Percentiles rank a stretch among this genome's conserved stretches.
phyloP scores from a whole-genome alignment of 768 basidiomycete genomes.

The Chalciporus pseudorubinellus region DNA sequence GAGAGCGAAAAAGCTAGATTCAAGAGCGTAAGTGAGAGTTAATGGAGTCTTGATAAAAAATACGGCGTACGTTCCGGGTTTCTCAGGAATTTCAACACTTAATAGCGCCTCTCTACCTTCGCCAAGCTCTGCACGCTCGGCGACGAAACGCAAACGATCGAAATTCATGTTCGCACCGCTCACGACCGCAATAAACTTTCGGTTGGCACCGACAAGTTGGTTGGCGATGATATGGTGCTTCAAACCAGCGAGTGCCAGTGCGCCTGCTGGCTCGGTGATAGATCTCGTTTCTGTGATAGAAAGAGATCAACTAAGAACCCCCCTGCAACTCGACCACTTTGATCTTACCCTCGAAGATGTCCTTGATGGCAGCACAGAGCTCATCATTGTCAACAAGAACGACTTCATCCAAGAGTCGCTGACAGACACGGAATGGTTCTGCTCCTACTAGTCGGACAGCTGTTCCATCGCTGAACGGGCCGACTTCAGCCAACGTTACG shows the following conservation, averaged over 20 bases:
- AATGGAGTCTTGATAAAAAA: not conserved
- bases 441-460: constrained; percentile 94
- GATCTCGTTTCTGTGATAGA: constrained; percentile 73
- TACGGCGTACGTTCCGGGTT: constrained; percentile 73
- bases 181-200: constrained; percentile 87
- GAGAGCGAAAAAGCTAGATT: constrained; percentile 75
- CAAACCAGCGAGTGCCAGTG: constrained; percentile 86
- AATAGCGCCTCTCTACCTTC: constrained; percentile 93
- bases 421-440: constrained; percentile 92
- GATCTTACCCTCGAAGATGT: constrained; percentile 88
- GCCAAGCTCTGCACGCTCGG: constrained; percentile 95
- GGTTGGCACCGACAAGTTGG: constrained; percentile 76
- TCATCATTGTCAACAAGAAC: constrained; percentile 92
- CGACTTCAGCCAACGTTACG: constrained; percentile 83
- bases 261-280: constrained; percentile 95
- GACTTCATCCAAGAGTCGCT: constrained; percentile 76
- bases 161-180: constrained; percentile 99
- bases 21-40: constrained; percentile 1
- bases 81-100: constrained; percentile 92
- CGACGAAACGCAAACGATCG: constrained; percentile 93
- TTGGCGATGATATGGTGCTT: constrained; percentile 85
- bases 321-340: not conserved
- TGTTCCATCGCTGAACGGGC: constrained; percentile 96
- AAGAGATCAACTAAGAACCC: not conserved
- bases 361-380: constrained; percentile 97